Percentiles rank a stretch among this genome's conserved stretches.
Evolutionary conservation across 768 basidiomycete species (phyloP).

Genomic region (Leccinum subgranulosum): DNA sequence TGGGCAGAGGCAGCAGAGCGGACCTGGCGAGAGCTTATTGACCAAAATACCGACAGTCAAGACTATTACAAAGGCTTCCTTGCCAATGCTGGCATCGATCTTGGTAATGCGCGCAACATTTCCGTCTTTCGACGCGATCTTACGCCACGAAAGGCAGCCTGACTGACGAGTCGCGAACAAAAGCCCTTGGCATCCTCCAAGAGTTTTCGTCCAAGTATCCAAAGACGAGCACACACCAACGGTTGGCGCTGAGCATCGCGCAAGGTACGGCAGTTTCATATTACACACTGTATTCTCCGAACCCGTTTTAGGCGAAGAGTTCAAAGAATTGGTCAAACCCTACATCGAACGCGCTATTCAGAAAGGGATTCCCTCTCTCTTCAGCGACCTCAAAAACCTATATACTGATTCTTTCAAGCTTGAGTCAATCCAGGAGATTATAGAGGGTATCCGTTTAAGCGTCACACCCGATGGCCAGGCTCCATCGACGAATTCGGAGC

Average conservation of each 20-base stretch:
- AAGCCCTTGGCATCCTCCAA: conserved; percentile 55
- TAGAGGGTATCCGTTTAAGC: conserved; percentile 46
- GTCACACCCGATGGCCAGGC: conserved; percentile 36
- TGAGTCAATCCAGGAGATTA: conserved; percentile 62
- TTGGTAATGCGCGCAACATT: conserved; percentile 45
- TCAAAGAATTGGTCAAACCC: conserved; percentile 56
- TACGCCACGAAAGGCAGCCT: conserved; percentile 33
- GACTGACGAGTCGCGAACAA: conserved; percentile 46
- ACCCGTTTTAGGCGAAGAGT: conserved; percentile 52
- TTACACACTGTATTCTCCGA: not conserved
- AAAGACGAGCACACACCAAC: conserved; percentile 64
- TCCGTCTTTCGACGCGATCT: conserved; percentile 6
- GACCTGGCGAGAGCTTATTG: conserved; percentile 77
- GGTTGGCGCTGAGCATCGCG: conserved; percentile 70
- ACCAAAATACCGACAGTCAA: conserved; percentile 80
- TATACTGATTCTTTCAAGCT: conserved; percentile 68
- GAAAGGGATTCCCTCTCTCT: conserved; percentile 91
- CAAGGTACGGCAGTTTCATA: conserved; percentile 35
- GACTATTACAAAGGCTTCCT: conserved; percentile 80
- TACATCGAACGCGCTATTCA: conserved; percentile 71
- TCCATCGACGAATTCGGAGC: conserved; percentile 36
- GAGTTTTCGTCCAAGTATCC: conserved; percentile 64
- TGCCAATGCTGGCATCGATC: conserved; percentile 55
- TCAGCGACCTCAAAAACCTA: conserved; percentile 86
- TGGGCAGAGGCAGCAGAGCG: conserved; percentile 68